Base-by-base conservation (phyloP, 169 alveolate genomes). In the Plasmodium reichenowi region DNA sequence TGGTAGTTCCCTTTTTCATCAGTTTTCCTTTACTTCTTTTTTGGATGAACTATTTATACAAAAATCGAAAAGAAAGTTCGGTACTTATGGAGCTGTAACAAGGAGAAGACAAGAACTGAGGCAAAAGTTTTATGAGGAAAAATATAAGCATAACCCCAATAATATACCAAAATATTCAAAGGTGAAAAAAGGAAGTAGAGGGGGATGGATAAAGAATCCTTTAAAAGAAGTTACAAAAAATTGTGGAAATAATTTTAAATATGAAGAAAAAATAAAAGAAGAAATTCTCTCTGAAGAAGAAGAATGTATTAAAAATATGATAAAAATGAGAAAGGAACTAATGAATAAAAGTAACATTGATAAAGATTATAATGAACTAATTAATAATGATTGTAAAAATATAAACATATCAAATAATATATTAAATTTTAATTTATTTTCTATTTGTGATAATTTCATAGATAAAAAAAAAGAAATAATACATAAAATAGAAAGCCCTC, bases 41-140 rank as follows among this genome's bases (percentile, higher is more conserved):
- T 2, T 71, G 32, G 13, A 50, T 59, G 15, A 45, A 50, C 1
- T 32, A 22, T 58, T 71, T 26, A 22, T 29, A 26, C 32, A 32
- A 62, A 52, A 66, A 20, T 48, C 50, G 26, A 52, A 20, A 20
- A 83, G 50, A 38, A 47, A 63, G 2, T 83, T 83, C 20, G 91
- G 91, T 7, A 83, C 91, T 9, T 83, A 83, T 68, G 91, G 91
- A 15, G 91, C 91, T 56, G 91, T 83, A 6, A 83, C 91, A 9
- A 83, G 83, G 64, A 83, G 13, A 62, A 83, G 62, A 66, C 91
- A 83, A 68, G 24, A 83, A 48, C 85, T 20, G 66, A 32, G 91
- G 50, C 83, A 83, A 29, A 83, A 68, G 22, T 83, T 68, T 60
- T 83, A 83, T 58, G 91, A 83, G 47, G 91, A 83, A 70, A 83